These are phyloP conservation scores for Exophiala calicioides DNA, from an alignment of 2,329 filamentous ascomycete genomes.

Conservation along the genomic window DNA sequence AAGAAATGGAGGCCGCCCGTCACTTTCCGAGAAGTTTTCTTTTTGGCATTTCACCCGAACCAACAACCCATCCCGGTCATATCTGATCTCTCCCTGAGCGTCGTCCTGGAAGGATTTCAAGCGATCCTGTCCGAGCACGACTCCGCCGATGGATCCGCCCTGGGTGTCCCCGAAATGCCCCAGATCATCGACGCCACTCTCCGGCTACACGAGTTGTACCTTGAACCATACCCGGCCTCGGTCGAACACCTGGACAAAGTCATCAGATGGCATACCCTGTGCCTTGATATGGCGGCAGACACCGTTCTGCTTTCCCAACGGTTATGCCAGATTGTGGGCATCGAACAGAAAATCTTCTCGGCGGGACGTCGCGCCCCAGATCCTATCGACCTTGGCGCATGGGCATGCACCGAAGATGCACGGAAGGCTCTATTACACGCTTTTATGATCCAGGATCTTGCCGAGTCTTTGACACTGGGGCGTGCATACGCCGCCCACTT, in stretches of 20 bases:
- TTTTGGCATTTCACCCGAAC: background rate
- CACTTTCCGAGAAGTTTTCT: background rate
- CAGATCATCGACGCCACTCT: slow-evolving; percentile 40
- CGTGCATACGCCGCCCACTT: slow-evolving; percentile 49
- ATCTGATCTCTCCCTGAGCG: slow-evolving; percentile 42
- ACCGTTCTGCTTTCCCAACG: slow-evolving; percentile 42
- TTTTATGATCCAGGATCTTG: slow-evolving; percentile 49
- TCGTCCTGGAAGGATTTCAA: slow-evolving; percentile 47
- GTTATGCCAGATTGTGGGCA: slow-evolving; percentile 36
- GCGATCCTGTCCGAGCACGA: slow-evolving; percentile 44
- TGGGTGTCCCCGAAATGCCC: slow-evolving; percentile 43
- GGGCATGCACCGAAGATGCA: slow-evolving; percentile 43
- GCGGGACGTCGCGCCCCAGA: background rate
- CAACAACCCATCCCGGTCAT: slow-evolving; percentile 15
- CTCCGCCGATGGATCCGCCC: slow-evolving; percentile 38
- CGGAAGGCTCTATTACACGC: slow-evolving; percentile 46
- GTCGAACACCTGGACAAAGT: slow-evolving; percentile 43
- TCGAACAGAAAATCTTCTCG: background rate
- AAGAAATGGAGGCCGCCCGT: background rate
- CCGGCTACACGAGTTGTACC: slow-evolving; percentile 38
- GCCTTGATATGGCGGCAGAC: slow-evolving; percentile 45
- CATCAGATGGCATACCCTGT: slow-evolving; percentile 48
- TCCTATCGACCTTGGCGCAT: slow-evolving; percentile 31
- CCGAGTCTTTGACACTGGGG: slow-evolving; percentile 46
- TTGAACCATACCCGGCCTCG: slow-evolving; percentile 38